Evolutionary conservation across 768 basidiomycete genomes (phyloP).

Genomic region (Xerocomus potaroensis): DNA sequence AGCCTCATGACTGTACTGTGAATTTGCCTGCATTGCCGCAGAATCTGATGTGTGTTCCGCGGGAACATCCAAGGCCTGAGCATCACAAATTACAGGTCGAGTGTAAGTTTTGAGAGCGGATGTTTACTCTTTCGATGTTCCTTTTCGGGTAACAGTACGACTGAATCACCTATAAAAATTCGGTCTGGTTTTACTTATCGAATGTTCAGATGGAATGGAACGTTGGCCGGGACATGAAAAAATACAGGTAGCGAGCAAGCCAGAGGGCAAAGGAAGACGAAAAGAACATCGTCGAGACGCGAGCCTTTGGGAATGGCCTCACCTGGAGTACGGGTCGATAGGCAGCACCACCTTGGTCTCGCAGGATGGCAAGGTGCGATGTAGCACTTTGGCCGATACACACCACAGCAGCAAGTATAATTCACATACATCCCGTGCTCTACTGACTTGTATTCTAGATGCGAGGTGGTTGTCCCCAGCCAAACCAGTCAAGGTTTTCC

Average conservation of each 20-base stretch:
- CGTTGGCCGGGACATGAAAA: slow-evolving; percentile 58
- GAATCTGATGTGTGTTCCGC: slow-evolving; percentile 35
- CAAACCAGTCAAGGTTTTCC: slow-evolving; percentile 46
- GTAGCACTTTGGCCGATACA: slow-evolving; percentile 43
- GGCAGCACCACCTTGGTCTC: slow-evolving; percentile 53
- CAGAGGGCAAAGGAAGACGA: slow-evolving; percentile 7
- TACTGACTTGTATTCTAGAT: slow-evolving; percentile 22
- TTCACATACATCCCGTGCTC: background rate
- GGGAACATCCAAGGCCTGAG: slow-evolving; percentile 48
- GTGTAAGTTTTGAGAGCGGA: slow-evolving; percentile 15
- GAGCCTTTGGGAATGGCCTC: slow-evolving; percentile 42
- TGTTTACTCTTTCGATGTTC: slow-evolving; percentile 1
- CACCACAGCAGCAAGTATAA: slow-evolving; percentile 20
- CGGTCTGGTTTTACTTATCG: background rate
- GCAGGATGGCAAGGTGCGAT: slow-evolving; percentile 42
- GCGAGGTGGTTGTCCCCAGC: slow-evolving; percentile 31
- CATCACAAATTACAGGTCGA: slow-evolving; percentile 31
- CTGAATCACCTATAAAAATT: too few relatives aligned
- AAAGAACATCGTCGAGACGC: slow-evolving; percentile 30
- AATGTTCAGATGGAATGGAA: slow-evolving; percentile 65
- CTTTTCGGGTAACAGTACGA: too few relatives aligned
- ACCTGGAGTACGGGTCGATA: slow-evolving; percentile 53
- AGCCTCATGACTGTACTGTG: slow-evolving; percentile 39
- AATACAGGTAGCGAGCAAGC: slow-evolving; percentile 23
- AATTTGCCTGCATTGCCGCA: slow-evolving; percentile 35